phyloP scores from a whole-genome alignment of 2,329 filamentous ascomycete species.

The Fusarium sp. region DNA sequence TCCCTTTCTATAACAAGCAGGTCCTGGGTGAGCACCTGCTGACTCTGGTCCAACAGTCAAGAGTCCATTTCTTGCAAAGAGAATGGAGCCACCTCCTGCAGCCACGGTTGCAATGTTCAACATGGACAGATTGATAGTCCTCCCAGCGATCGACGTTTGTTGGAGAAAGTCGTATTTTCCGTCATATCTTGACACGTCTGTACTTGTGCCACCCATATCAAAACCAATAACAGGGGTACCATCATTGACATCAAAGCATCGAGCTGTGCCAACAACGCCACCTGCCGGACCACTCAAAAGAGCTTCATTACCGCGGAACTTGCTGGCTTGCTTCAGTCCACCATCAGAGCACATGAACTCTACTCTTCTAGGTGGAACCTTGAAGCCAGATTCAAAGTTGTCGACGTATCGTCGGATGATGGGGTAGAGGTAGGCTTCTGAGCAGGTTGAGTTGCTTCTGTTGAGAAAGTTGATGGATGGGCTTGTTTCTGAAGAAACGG shows the following conservation, averaged over 20 bases:
- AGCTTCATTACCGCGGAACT: constrained; percentile 74
- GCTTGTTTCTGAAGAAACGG: constrained; percentile 74
- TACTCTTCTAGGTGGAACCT: constrained; percentile 66
- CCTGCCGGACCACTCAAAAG: constrained; percentile 77
- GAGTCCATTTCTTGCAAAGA: constrained; percentile 77
- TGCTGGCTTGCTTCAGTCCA: constrained; percentile 61
- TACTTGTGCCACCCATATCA: constrained; percentile 73
- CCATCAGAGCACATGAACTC: constrained; percentile 76
- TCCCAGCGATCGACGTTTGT: constrained; percentile 76
- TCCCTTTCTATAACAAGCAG: constrained; percentile 77
- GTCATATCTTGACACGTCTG: constrained; percentile 77
- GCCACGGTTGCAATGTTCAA: constrained; percentile 80
- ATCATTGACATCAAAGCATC: constrained; percentile 74
- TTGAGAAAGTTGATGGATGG: constrained; percentile 79
- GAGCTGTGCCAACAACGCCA: constrained; percentile 78
- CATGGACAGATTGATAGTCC: constrained; percentile 78
- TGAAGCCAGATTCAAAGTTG: constrained; percentile 73
- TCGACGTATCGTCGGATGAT: constrained; percentile 77
- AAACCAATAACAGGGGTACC: constrained; percentile 65
- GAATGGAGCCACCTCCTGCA: constrained; percentile 60
- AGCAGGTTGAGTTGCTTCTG: constrained; percentile 75
- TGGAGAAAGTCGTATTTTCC: constrained; percentile 79
- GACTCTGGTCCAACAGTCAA: constrained; percentile 79
- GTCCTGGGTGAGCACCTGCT: constrained; percentile 77
- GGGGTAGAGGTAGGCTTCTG: constrained; percentile 79